These are phyloP conservation scores for Trichosporon coremiiforme DNA, from an alignment of 1,284 basidiomycete genomes.

Conservation along the genomic window DNA sequence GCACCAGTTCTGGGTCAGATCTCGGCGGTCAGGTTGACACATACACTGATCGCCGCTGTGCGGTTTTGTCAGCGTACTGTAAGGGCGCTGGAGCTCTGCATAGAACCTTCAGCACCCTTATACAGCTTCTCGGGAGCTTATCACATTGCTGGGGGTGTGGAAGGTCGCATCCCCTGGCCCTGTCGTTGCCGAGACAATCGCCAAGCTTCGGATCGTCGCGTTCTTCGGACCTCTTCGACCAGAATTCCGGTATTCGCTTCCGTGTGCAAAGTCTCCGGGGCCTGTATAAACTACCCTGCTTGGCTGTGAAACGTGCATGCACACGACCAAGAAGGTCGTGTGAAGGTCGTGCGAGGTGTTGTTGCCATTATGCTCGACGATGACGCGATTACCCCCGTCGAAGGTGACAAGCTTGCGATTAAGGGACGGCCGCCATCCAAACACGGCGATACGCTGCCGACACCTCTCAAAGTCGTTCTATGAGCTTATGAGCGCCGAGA, in stretches of 20 bases:
- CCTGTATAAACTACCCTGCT: not conserved
- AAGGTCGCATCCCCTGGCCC: not conserved
- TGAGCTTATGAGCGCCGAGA: conserved; percentile 2
- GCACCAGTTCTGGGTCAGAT: not conserved
- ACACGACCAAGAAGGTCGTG: not conserved
- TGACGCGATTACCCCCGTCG: conserved; percentile 4
- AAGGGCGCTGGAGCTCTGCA: not conserved
- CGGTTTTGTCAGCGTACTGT: not conserved
- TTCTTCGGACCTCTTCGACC: not conserved
- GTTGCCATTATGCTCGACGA: conserved; percentile 6
- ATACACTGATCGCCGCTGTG: not conserved
- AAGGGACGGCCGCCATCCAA: not conserved
- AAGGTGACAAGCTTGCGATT: conserved; percentile 8
- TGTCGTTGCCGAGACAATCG: not conserved
- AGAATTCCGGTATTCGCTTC: not conserved
- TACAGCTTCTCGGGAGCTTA: not conserved
- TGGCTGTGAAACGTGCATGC: not conserved
- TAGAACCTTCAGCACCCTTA: too few relatives aligned
- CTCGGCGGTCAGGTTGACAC: not conserved
- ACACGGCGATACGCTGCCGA: not conserved
- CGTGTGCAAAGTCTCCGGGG: conserved; percentile 2
- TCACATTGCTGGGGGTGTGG: not conserved
- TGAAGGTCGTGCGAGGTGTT: not conserved
- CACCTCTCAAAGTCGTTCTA: not conserved
- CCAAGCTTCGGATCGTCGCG: not conserved